Evolutionary conservation across 306 rosid genomes (phyloP).

Genomic region (Mucuna pruriens): DNA sequence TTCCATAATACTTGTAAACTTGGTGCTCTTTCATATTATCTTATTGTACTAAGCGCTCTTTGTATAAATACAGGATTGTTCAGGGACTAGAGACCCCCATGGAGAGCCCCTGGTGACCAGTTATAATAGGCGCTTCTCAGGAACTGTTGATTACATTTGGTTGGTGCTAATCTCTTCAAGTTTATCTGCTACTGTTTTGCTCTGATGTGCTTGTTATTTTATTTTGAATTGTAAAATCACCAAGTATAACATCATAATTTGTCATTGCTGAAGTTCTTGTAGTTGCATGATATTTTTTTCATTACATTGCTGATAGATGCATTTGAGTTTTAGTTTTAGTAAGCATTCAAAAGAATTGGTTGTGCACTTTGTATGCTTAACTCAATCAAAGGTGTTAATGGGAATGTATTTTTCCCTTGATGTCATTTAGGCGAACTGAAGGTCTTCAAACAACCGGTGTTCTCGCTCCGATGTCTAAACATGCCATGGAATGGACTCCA

Average conservation of each 20-base stretch:
- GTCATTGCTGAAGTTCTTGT: constrained; percentile 26
- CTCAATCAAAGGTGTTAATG: constrained; percentile 16
- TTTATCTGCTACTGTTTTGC: constrained; percentile 31
- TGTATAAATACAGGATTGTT: constrained; percentile 56
- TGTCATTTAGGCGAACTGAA: constrained; percentile 74
- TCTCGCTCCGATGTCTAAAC: constrained; percentile 88
- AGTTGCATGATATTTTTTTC: constrained; percentile 12
- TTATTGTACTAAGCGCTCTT: not conserved
- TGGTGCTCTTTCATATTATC: constrained; percentile 30
- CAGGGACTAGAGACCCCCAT: constrained; percentile 74
- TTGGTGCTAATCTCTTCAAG: constrained; percentile 42
- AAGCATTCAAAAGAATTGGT: not conserved
- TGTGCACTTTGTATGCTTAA: constrained; percentile 8
- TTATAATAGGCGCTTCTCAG: constrained; percentile 72
- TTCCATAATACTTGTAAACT: constrained; percentile 12
- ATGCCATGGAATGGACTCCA: constrained; percentile 69
- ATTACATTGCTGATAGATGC: not conserved
- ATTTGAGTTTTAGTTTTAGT: constrained; percentile 13
- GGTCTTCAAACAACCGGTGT: constrained; percentile 87
- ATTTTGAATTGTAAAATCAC: constrained; percentile 16
- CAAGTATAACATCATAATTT: not conserved
- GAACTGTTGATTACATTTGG: constrained; percentile 98
- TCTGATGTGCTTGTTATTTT: constrained; percentile 13
- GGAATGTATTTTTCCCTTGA: constrained; percentile 30
- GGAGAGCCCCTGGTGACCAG: constrained; percentile 95